A percentile compares a stretch with the other conserved stretches of the same genome.
These are phyloP conservation scores for Trichoderma sp. DNA, from an alignment of 2,329 filamentous ascomycete genomes.

Conservation along the genomic window DNA sequence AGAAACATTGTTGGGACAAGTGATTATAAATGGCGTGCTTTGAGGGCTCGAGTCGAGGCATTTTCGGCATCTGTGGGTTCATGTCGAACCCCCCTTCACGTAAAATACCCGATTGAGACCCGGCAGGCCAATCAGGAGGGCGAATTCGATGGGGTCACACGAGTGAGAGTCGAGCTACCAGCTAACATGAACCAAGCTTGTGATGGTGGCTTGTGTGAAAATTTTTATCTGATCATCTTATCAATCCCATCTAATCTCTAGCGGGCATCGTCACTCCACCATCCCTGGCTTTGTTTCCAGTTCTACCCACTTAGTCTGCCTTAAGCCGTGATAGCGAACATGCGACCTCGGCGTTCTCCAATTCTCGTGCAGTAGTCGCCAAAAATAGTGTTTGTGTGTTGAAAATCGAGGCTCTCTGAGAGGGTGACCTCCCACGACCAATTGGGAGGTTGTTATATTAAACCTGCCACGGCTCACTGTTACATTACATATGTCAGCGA, in stretches of 20 bases:
- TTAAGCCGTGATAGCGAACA: neutral
- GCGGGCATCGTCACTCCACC: constrained; percentile 6
- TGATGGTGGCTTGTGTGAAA: constrained; percentile 3
- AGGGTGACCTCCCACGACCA: neutral
- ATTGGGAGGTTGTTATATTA: neutral
- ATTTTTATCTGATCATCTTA: constrained; percentile 23
- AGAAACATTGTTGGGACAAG: neutral
- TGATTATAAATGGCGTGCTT: constrained; percentile 17
- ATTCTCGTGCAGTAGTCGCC: neutral
- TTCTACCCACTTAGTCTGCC: constrained; percentile 5
- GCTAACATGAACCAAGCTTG: neutral
- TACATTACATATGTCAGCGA: neutral
- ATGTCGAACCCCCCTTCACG: neutral
- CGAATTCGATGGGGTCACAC: neutral
- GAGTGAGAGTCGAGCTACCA: neutral
- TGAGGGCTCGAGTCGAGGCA: constrained; percentile 1
- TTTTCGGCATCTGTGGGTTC: constrained; percentile 13
- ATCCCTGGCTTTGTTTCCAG: neutral
- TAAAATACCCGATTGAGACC: neutral
- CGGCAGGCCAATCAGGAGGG: constrained; percentile 4
- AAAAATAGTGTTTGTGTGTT: neutral
- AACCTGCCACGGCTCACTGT: neutral
- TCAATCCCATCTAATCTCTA: constrained; percentile 20
- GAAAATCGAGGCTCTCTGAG: neutral
- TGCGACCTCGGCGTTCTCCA: constrained; percentile 13